Conservation (phyloP, 2,329 filamentous ascomycete species). For the Parastagonospora avenae region DNA sequence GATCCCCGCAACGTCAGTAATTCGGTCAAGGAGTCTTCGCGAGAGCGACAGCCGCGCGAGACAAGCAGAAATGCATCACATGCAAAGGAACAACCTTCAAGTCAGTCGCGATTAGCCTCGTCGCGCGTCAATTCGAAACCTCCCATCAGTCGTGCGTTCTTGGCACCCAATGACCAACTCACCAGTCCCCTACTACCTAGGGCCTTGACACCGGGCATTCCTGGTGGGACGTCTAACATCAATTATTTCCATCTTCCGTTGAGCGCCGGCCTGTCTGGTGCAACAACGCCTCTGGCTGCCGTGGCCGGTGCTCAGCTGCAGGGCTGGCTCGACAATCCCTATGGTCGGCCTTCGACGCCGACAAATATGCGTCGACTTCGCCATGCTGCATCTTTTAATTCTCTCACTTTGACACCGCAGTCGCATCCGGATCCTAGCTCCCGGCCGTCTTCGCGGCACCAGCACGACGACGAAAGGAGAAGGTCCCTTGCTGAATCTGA, state of each 20-base stretch:
- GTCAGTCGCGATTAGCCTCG: slow-evolving; percentile 26
- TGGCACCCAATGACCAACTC: slow-evolving; percentile 41
- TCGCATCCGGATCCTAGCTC: slow-evolving; percentile 53
- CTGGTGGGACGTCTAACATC: slow-evolving; percentile 76
- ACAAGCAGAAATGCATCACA: slow-evolving; percentile 22
- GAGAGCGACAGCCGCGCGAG: slow-evolving; percentile 34
- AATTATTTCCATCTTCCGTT: slow-evolving; percentile 84
- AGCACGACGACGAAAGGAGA: slow-evolving; percentile 35
- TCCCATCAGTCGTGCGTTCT: slow-evolving; percentile 32
- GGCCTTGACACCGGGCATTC: slow-evolving; percentile 62
- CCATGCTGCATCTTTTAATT: slow-evolving; percentile 51
- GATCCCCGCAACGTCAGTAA: slow-evolving; percentile 28
- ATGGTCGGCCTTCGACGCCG: slow-evolving; percentile 40
- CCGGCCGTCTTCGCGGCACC: slow-evolving; percentile 52
- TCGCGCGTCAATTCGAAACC: slow-evolving; percentile 33
- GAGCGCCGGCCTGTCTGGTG: slow-evolving; percentile 71
- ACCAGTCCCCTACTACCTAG: slow-evolving; percentile 46
- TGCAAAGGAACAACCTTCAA: slow-evolving; percentile 18
- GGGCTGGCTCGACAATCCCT: slow-evolving; percentile 52
- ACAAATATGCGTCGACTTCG: slow-evolving; percentile 40
- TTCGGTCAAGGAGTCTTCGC: slow-evolving; percentile 40
- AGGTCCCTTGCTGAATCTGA: slow-evolving; percentile 35
- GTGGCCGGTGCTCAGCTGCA: slow-evolving; percentile 73
- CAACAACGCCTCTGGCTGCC: slow-evolving; percentile 78
- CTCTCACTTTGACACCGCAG: slow-evolving; percentile 52